Evolutionary conservation across 2,329 filamentous ascomycete genomes (phyloP).

Genomic region (Penicillium sp.): DNA sequence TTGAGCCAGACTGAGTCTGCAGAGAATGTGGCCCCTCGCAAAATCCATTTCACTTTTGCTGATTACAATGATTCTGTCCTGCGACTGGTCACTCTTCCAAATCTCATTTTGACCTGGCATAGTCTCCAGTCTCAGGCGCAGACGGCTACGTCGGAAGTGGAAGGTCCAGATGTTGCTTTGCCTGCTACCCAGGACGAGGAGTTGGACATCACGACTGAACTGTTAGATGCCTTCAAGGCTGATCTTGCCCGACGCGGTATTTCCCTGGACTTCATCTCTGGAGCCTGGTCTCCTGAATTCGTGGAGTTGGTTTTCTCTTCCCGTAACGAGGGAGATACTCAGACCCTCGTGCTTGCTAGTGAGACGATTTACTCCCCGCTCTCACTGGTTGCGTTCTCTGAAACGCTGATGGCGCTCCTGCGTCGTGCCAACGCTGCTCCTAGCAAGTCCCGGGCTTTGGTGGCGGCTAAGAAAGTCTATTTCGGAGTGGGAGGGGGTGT

Average conservation of each 20-base stretch:
- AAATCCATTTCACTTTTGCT: constrained; percentile 59
- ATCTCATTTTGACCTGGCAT: constrained; percentile 62
- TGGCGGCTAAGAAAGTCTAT: constrained; percentile 68
- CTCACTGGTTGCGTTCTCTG: constrained; percentile 59
- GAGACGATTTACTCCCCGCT: constrained; percentile 68
- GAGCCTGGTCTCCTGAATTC: constrained; percentile 59
- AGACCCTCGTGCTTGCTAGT: constrained; percentile 60
- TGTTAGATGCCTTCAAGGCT: constrained; percentile 51
- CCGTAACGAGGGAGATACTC: constrained; percentile 38
- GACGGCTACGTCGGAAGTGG: background rate
- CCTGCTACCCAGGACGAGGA: constrained; percentile 31
- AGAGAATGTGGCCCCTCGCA: constrained; percentile 14
- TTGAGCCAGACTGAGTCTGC: constrained; percentile 37
- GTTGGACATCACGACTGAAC: constrained; percentile 55
- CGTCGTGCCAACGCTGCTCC: constrained; percentile 36
- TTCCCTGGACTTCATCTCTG: constrained; percentile 61
- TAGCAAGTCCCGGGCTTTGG: constrained; percentile 51
- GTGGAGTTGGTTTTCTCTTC: constrained; percentile 48
- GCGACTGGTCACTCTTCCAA: constrained; percentile 64
- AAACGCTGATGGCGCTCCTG: constrained; percentile 57
- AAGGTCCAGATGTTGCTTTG: constrained; percentile 8
- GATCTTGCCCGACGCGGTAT: constrained; percentile 50
- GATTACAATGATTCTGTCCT: constrained; percentile 67
- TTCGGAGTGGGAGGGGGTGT: constrained; percentile 70
- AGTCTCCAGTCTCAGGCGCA: constrained; percentile 20